These are phyloP conservation scores for Arabidopsis lyrata DNA, from an alignment of 441 rosid species.

Conservation along the genomic window DNA sequence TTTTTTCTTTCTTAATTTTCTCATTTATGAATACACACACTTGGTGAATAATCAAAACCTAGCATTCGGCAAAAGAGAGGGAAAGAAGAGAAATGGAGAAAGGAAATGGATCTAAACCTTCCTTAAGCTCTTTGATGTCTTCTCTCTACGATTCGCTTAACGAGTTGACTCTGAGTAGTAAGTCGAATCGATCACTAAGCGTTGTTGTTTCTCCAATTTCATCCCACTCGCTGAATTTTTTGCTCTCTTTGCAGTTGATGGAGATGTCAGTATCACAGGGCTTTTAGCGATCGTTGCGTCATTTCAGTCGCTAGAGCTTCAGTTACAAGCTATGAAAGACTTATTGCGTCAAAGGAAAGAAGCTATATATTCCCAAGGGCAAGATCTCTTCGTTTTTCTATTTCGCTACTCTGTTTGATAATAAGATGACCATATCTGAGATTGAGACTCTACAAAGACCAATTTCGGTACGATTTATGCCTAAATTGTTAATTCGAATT, in stretches of 20 bases:
- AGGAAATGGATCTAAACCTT: background rate
- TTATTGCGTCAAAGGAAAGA: background rate
- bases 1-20: no score
- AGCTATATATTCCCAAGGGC: conserved; percentile 1
- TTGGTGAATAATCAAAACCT: background rate
- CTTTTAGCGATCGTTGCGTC: background rate
- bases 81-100: background rate
- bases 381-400: background rate
- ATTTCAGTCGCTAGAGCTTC: background rate
- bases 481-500: background rate
- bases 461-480: background rate
- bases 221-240: background rate
- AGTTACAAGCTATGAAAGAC: background rate
- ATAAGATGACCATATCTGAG: background rate
- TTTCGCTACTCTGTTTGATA: background rate
- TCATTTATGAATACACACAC: background rate
- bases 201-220: background rate
- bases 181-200: background rate
- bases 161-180: background rate
- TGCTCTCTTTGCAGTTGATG: background rate
- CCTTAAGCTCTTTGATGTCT: background rate
- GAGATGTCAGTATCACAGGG: background rate
- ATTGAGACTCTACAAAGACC: background rate
- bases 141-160: background rate
- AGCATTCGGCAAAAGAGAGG: background rate